Conservation (phyloP, 2,329 filamentous ascomycete species). For the Fusarium oxysporum region DNA sequence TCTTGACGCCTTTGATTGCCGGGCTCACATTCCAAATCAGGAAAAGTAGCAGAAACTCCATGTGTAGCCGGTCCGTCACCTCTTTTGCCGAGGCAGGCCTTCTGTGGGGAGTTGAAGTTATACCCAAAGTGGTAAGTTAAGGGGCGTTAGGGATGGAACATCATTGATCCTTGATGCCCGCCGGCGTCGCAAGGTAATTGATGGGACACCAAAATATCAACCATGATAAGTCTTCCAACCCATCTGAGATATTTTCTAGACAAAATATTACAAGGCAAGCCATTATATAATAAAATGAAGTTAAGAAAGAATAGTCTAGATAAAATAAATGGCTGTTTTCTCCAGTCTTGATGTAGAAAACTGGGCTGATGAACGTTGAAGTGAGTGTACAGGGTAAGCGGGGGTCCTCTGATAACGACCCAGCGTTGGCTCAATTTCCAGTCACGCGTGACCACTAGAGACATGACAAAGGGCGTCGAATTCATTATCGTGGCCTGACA, state of each 20-base stretch:
- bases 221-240: rapidly evolving
- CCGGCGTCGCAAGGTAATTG: rapidly evolving
- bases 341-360: rapidly evolving
- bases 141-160: not conserved
- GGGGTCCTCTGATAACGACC: not conserved
- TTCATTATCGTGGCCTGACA: not conserved
- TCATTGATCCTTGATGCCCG: not conserved
- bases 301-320: rapidly evolving
- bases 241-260: rapidly evolving
- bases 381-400: not conserved
- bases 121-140: not conserved
- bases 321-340: rapidly evolving
- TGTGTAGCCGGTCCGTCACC: not conserved
- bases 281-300: rapidly evolving
- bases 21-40: not conserved
- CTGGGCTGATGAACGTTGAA: rapidly evolving
- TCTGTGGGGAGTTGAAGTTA: not conserved
- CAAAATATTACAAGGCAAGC: rapidly evolving
- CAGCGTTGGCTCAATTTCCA: not conserved
- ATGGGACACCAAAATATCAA: rapidly evolving
- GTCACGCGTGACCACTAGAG: not conserved
- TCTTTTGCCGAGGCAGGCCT: slow-evolving; percentile 4
- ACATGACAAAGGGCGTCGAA: not conserved
- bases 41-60: not conserved
- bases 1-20: not conserved